phyloP scores from a whole-genome alignment of 176 grass and related monocot genomes.

The Hordeum marinum region DNA sequence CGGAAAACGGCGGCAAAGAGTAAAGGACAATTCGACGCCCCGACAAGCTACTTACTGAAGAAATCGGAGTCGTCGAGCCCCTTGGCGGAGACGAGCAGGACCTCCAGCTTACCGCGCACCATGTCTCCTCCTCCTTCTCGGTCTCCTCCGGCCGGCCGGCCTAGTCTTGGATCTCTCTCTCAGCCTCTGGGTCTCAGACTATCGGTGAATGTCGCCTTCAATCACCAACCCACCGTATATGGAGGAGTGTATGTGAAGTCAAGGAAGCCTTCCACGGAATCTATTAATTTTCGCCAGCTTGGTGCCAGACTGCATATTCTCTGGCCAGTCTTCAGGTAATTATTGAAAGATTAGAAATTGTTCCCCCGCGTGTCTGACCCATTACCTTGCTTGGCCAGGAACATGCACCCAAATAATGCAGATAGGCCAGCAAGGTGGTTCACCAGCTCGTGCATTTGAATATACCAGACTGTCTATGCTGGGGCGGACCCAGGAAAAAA shows the following conservation, averaged over 20 bases:
- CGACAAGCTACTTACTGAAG: conserved; percentile 19
- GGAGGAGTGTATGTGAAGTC: not conserved
- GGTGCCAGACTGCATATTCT: conserved; percentile 9
- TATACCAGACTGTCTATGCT: too few species aligned
- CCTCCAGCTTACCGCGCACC: conserved; percentile 55
- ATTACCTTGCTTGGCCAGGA: not conserved
- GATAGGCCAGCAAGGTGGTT: not conserved
- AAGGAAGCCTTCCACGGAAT: not conserved
- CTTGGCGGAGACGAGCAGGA: conserved; percentile 64
- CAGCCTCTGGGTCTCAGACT: not conserved
- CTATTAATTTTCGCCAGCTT: not conserved
- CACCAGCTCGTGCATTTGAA: not conserved
- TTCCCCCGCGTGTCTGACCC: not conserved
- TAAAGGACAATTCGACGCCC: not conserved
- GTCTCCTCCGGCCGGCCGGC: not conserved
- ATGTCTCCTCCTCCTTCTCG: conserved; percentile 10
- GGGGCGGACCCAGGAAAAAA: too few species aligned
- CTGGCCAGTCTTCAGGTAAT: not conserved
- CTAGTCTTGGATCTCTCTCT: not conserved
- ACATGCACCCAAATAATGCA: not conserved
- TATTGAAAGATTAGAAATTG: not conserved
- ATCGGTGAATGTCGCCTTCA: not conserved
- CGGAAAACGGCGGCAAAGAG: too few species aligned
- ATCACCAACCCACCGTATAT: not conserved
- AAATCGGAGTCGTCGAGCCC: conserved; percentile 60